A percentile compares a stretch with the other conserved stretches of the same genome.
phyloP scores from a whole-genome alignment of 1,139 yeast genomes.

The Magnusiomyces ingens region DNA sequence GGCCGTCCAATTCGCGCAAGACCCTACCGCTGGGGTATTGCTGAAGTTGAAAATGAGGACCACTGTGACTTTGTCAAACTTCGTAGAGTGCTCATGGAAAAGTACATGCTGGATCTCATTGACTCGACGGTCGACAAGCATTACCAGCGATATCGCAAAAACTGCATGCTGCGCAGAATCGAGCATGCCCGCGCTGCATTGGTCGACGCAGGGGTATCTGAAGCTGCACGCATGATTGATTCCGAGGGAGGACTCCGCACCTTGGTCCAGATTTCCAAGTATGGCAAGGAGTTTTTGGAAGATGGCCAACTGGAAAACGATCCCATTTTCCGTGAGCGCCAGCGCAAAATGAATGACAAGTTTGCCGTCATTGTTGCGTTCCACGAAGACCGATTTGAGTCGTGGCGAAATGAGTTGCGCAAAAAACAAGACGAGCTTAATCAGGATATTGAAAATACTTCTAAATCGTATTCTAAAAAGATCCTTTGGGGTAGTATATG shows the following conservation, averaged over 20 bases:
- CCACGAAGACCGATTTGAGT: slow-evolving; percentile 58
- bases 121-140: slow-evolving; percentile 76
- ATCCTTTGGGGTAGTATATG: not conserved
- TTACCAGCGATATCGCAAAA: slow-evolving; percentile 69
- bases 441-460: slow-evolving; percentile 42
- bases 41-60: slow-evolving; percentile 57
- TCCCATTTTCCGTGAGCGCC: slow-evolving; percentile 44
- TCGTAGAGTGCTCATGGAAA: slow-evolving; percentile 55
- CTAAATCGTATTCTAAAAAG: not conserved
- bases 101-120: slow-evolving; percentile 66
- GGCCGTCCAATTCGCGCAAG: slow-evolving; percentile 53
- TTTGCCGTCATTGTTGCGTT: slow-evolving; percentile 43
- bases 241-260: slow-evolving; percentile 31
- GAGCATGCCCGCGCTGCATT: slow-evolving; percentile 50
- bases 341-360: slow-evolving; percentile 40
- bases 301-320: slow-evolving; percentile 38
- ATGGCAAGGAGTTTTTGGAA: slow-evolving; percentile 37
- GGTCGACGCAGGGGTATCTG: slow-evolving; percentile 28
- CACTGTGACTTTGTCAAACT: slow-evolving; percentile 62
- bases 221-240: slow-evolving; percentile 17
- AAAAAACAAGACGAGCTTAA: slow-evolving; percentile 52
- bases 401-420: slow-evolving; percentile 56
- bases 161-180: slow-evolving; percentile 61
- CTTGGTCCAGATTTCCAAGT: slow-evolving; percentile 37
- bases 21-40: slow-evolving; percentile 65